A percentile compares a stretch with the other conserved stretches of the same genome.
Evolutionary conservation across 23 red algal species (phyloP).

Genomic region (Gracilaria vermiculophylla): DNA sequence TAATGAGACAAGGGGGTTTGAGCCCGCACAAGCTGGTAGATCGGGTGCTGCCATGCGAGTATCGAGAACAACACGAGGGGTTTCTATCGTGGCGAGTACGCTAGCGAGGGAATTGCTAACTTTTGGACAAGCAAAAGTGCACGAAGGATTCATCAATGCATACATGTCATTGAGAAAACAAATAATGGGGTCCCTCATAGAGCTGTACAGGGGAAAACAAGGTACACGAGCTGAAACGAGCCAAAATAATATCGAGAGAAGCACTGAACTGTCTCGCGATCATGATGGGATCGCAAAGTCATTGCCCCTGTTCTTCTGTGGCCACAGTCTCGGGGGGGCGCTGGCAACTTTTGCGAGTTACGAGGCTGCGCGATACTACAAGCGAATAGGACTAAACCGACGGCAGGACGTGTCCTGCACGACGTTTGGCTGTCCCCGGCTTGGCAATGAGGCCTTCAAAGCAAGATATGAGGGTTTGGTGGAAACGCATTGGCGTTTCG

Average conservation of each 20-base stretch:
- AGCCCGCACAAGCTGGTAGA: background rate
- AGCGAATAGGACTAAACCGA: constrained; percentile 59
- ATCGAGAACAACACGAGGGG: background rate
- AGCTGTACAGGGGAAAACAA: constrained; percentile 44
- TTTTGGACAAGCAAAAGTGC: constrained; percentile 71
- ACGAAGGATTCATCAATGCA: constrained; percentile 56
- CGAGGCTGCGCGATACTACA: constrained; percentile 74
- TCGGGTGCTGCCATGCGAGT: background rate
- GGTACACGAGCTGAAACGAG: background rate
- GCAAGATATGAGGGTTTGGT: constrained; percentile 66
- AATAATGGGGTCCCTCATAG: constrained; percentile 55
- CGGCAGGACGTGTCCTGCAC: constrained; percentile 71
- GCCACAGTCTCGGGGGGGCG: constrained; percentile 64
- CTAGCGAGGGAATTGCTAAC: constrained; percentile 60
- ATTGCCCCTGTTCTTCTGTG: constrained; percentile 71
- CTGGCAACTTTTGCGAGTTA: constrained; percentile 73
- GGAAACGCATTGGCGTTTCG: constrained; percentile 83
- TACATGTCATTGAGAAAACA: constrained; percentile 64
- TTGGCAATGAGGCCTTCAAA: constrained; percentile 78
- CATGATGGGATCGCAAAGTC: background rate
- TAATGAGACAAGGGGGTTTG: background rate
- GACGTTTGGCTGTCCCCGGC: constrained; percentile 72
- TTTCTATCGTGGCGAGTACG: constrained; percentile 33
- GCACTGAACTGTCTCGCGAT: background rate
- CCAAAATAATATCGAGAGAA: background rate